phyloP scores from a whole-genome alignment of 83 land plant genomes.

The Picea abies region DNA sequence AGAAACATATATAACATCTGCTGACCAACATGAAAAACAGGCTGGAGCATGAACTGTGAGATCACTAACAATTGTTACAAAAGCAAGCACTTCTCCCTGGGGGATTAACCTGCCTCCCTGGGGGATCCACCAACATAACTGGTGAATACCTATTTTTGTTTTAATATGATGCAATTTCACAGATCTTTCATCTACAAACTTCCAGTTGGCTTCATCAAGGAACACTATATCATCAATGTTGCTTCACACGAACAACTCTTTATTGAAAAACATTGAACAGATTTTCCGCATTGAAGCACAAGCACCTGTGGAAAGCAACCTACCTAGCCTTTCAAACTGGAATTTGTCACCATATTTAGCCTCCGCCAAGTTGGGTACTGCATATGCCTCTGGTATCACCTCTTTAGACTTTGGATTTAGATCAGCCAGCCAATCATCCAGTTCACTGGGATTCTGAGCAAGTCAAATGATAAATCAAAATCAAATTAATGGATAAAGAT shows the following conservation, averaged over 20 bases:
- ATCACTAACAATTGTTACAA: neutral
- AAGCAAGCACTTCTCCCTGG: neutral
- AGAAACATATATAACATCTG: neutral
- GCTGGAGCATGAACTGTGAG: neutral
- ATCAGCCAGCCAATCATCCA: constrained; percentile 90
- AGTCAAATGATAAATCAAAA: neutral
- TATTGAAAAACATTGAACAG: neutral
- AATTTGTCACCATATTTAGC: constrained; percentile 75
- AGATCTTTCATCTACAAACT: neutral
- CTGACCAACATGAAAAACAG: neutral
- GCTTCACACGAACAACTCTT: neutral
- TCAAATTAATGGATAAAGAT: constrained; percentile 56
- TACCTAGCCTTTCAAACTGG: constrained; percentile 97
- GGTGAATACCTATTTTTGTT: neutral
- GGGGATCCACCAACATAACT: neutral
- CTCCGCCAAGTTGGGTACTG: constrained; percentile 57
- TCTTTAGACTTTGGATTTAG: constrained; percentile 81
- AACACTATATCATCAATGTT: neutral
- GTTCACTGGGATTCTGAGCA: constrained; percentile 83
- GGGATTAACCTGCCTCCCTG: neutral
- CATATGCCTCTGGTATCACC: constrained; percentile 69
- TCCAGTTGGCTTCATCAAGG: neutral
- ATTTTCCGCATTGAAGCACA: neutral
- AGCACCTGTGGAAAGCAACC: neutral
- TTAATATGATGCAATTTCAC: neutral